Conservation (phyloP, 2,329 filamentous ascomycete species). For the Clarireedia hainanense region DNA sequence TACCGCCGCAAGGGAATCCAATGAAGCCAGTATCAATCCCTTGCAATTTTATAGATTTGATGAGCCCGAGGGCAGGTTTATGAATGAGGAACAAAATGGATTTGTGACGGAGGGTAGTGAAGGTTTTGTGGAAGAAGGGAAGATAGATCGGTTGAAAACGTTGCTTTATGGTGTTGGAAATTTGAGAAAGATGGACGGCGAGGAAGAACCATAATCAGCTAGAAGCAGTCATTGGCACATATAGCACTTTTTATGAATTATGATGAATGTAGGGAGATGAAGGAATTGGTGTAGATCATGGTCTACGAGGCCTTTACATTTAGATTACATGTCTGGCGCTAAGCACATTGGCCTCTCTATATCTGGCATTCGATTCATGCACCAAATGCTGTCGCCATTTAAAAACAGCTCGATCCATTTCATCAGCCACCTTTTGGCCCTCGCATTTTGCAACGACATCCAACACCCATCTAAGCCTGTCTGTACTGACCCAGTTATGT, state of each 20-base stretch:
- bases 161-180: conserved; percentile 31
- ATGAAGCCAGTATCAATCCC: conserved; percentile 1
- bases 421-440: conserved; percentile 21
- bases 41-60: conserved; percentile 13
- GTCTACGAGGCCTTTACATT: not conserved
- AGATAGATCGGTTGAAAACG: conserved; percentile 31
- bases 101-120: not conserved
- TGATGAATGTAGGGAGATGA: too few species aligned
- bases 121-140: conserved; percentile 22
- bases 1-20: conserved; percentile 27
- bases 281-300: not conserved
- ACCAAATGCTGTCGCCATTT: conserved; percentile 12
- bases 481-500: conserved; percentile 14
- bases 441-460: conserved; percentile 17
- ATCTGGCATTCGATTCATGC: not conserved
- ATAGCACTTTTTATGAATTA: not conserved
- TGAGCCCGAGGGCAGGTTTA: not conserved
- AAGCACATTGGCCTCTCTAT: not conserved
- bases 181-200: conserved; percentile 28
- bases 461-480: conserved; percentile 21
- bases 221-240: not conserved
- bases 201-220: conserved; percentile 8
- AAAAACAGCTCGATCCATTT: conserved; percentile 14
- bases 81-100: not conserved
- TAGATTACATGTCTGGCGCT: not conserved